These are phyloP conservation scores for Dothistroma septosporum DNA, from an alignment of 2,329 filamentous ascomycete genomes.

Conservation along the genomic window DNA sequence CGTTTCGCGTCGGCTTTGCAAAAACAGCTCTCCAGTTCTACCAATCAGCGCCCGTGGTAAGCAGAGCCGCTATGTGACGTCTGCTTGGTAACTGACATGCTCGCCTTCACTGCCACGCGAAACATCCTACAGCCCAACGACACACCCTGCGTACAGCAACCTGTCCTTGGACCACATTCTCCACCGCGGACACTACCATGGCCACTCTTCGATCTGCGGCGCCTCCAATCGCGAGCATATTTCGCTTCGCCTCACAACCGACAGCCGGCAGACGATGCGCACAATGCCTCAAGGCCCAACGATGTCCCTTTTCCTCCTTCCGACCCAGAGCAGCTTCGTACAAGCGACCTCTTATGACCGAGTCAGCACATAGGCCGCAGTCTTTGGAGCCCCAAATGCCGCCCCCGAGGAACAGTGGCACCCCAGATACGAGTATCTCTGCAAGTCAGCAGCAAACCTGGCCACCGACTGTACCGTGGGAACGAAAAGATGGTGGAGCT, in stretches of 20 bases:
- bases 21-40: no score
- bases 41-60: not conserved
- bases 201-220: slow-evolving; percentile 29
- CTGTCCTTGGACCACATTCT: not conserved
- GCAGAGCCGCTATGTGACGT: not conserved
- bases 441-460: slow-evolving; percentile 47
- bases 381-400: slow-evolving; percentile 54
- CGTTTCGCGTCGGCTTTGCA: not conserved
- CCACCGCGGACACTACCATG: slow-evolving; percentile 20
- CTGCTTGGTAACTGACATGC: slow-evolving; percentile 1
- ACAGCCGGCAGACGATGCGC: slow-evolving; percentile 35
- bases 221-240: slow-evolving; percentile 33
- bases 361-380: slow-evolving; percentile 60
- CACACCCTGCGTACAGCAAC: not conserved
- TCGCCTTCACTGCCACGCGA: not conserved
- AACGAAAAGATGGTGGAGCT: slow-evolving; percentile 35
- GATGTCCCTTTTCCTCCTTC: slow-evolving; percentile 44
- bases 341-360: slow-evolving; percentile 61
- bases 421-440: slow-evolving; percentile 59
- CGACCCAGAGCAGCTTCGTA: slow-evolving; percentile 44
- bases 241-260: slow-evolving; percentile 35
- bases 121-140: not conserved
- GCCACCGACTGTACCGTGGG: slow-evolving; percentile 46
- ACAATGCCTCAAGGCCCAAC: slow-evolving; percentile 39
- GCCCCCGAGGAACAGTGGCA: slow-evolving; percentile 54